Conservation (phyloP, 345 rosid species). For the Crucihimalaya himalaica region DNA sequence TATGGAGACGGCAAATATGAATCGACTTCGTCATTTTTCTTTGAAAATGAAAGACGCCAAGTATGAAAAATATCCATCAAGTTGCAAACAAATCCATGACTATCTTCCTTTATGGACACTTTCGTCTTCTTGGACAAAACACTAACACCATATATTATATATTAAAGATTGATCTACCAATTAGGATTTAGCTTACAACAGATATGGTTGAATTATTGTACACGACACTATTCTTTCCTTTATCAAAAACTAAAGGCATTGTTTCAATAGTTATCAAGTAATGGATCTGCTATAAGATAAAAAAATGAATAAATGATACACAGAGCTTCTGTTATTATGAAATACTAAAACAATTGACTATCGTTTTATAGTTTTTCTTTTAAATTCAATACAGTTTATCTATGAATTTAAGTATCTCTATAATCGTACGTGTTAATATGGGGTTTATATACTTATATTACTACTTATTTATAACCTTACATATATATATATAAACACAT, state of each 20-base stretch:
- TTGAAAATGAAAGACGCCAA: slow-evolving; percentile 41
- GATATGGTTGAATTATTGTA: background rate
- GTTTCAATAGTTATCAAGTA: background rate
- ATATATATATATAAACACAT: no score
- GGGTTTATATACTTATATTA: background rate
- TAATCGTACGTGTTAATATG: background rate
- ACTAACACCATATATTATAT: background rate
- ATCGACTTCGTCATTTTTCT: slow-evolving; percentile 18
- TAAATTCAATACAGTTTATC: background rate
- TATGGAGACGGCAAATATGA: slow-evolving; percentile 37
- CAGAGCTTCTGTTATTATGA: background rate
- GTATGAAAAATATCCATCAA: slow-evolving; percentile 31
- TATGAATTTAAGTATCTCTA: background rate
- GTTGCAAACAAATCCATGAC: slow-evolving; percentile 26
- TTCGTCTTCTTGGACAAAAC: slow-evolving; percentile 12
- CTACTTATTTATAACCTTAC: no score
- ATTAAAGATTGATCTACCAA: slow-evolving; percentile 8
- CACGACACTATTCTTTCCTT: background rate
- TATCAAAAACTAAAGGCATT: background rate
- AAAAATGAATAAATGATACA: background rate
- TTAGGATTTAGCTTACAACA: background rate
- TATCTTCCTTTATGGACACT: slow-evolving; percentile 13
- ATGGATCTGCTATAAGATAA: background rate
- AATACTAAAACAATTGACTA: background rate
- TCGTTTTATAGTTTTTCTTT: background rate